Base-by-base conservation (phyloP, 2,329 filamentous ascomycete genomes). In the Gaeumannomyces sp. region DNA sequence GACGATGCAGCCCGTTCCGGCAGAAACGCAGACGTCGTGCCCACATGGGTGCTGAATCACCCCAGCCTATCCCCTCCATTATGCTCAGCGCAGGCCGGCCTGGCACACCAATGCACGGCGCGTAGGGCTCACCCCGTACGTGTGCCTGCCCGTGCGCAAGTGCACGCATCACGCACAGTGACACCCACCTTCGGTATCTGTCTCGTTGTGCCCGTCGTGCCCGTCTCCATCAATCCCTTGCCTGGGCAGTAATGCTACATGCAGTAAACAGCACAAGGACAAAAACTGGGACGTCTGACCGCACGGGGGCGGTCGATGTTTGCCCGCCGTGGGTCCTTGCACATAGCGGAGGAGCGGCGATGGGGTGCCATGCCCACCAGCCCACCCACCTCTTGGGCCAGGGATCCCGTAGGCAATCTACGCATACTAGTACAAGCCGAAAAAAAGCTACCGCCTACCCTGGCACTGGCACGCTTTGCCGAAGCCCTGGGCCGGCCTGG, bases 381-480 rank as follows among this genome's bases (percentile, higher is more conserved):
- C 45, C 45, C 45, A 53, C 45, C 45, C n/a, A 45, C 38, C 38
- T 45, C 35, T 25, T 53, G 45, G 45, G 45, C 45, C 33, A 35
- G 33, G 33, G 33, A 35, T 14, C 13, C 45, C 22, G 45, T 53
- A 53, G 45, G 45, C n/a, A 53, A 53, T 53, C 45, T 53, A 53
- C 45, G 45, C 45, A 53, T 53, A 53, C 38, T n/a, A n/a, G 13
- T 11, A 33, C 35, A 53, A 53, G 45, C 45, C 45, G 45, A 53
- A 53, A 53, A n/a, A 53, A 25, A 45, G 38, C 38, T 13, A 25
- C 45, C 8, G 14, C 45, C 45, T 53, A 53, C 45, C 45, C 45
- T 53, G 45, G 45, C 45, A 53, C 45, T 53, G 45, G 45, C 45
- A 53, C 45, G 45, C 45, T 53, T 53, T 53, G 45, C 45, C 45